These are phyloP conservation scores for Aureobasidium mangrovei DNA, from an alignment of 2,329 filamentous ascomycete species.

Conservation along the genomic window DNA sequence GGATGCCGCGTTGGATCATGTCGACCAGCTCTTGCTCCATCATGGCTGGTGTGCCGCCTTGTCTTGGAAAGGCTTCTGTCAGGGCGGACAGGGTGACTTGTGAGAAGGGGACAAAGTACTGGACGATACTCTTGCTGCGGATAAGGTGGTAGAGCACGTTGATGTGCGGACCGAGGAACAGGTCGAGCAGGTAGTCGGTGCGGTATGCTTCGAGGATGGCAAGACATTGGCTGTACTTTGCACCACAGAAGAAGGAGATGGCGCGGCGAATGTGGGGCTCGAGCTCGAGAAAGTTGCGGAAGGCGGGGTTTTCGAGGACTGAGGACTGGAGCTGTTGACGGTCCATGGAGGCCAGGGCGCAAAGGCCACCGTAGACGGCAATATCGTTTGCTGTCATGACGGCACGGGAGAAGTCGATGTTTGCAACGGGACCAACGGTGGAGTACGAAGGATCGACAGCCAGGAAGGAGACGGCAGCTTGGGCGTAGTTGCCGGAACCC, in stretches of 20 bases:
- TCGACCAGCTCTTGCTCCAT: slow-evolving; percentile 66
- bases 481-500: slow-evolving; percentile 46
- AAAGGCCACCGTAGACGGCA: slow-evolving; percentile 82
- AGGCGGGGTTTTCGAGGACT: slow-evolving; percentile 71
- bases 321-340: slow-evolving; percentile 62
- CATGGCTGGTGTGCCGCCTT: slow-evolving; percentile 35
- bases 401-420: slow-evolving; percentile 54
- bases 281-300: slow-evolving; percentile 81
- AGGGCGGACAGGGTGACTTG: slow-evolving; percentile 74
- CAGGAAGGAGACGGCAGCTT: slow-evolving; percentile 67
- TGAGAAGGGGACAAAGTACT: slow-evolving; percentile 87
- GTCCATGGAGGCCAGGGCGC: slow-evolving; percentile 83
- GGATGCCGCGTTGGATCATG: slow-evolving; percentile 64
- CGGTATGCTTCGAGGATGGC: slow-evolving; percentile 73
- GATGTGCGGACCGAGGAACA: slow-evolving; percentile 64
- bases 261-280: slow-evolving; percentile 92
- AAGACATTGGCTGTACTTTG: slow-evolving; percentile 79
- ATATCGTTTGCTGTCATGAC: slow-evolving; percentile 78
- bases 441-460: slow-evolving; percentile 46
- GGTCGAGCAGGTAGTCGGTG: slow-evolving; percentile 80
- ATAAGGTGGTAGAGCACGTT: slow-evolving; percentile 62
- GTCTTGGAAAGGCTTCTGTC: slow-evolving; percentile 62
- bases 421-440: slow-evolving; percentile 33
- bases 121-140: slow-evolving; percentile 82
- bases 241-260: slow-evolving; percentile 79